Conservation (phyloP, 2,329 filamentous ascomycete species). For the Berkeleyomyces basicola region DNA sequence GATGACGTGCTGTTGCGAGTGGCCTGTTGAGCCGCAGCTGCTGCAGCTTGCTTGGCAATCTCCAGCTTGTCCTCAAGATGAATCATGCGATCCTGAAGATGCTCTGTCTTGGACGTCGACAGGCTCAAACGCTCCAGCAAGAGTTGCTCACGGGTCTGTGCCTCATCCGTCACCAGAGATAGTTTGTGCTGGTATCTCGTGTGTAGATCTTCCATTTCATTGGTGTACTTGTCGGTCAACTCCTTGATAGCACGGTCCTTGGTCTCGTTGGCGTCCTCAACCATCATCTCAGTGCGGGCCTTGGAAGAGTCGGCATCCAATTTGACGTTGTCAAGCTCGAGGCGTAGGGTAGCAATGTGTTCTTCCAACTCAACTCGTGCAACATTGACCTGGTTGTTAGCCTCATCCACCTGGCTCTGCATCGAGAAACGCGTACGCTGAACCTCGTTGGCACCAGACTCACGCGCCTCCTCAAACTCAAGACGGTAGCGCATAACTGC, state of each 20-base stretch:
- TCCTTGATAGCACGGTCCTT: constrained; percentile 41
- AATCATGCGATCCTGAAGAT: constrained; percentile 68
- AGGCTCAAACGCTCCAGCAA: constrained; percentile 67
- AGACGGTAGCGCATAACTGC: constrained; percentile 54
- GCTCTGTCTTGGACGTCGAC: constrained; percentile 67
- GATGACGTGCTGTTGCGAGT: constrained; percentile 33
- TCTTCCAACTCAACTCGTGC: constrained; percentile 69
- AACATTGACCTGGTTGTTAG: constrained; percentile 72
- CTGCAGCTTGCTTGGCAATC: constrained; percentile 73
- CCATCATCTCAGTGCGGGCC: constrained; percentile 64
- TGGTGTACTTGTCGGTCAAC: constrained; percentile 42
- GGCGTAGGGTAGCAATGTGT: constrained; percentile 54
- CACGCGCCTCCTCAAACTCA: constrained; percentile 70
- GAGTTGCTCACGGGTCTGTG: constrained; percentile 61
- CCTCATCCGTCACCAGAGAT: constrained; percentile 62
- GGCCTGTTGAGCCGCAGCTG: constrained; percentile 63
- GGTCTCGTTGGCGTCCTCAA: constrained; percentile 62
- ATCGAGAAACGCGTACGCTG: constrained; percentile 63
- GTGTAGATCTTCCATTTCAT: constrained; percentile 57
- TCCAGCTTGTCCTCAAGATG: constrained; percentile 84
- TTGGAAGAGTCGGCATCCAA: constrained; percentile 68
- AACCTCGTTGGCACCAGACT: constrained; percentile 63
- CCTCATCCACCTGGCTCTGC: constrained; percentile 66
- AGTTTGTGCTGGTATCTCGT: constrained; percentile 60
- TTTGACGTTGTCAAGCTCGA: constrained; percentile 60